Base-by-base conservation (phyloP, 2,329 filamentous ascomycete species). In the Chalara sp. region DNA sequence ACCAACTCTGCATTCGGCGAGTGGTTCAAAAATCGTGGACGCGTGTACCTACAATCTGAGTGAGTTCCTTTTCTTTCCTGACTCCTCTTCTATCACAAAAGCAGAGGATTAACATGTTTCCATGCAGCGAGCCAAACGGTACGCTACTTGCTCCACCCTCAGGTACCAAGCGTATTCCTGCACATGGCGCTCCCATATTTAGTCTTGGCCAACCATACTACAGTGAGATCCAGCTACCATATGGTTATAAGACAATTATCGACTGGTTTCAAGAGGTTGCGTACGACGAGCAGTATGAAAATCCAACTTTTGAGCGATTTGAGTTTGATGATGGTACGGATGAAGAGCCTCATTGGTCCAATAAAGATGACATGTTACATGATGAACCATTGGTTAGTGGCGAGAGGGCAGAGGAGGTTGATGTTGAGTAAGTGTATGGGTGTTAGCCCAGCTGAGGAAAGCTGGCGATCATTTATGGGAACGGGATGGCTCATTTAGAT, bases 181-280 rank as follows among this genome's bases (percentile, higher is more conserved):
- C 66, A 8, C 71, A 78, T 42, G 84, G 85, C 5, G 86, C 80
- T 56, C 85, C 86, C 5, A 76, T 82, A 54, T 86, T 85, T 66
- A 84, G 84, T n/a, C 78, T 83, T 1, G 84, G 84, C 4, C 80
- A 86, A 54, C 59, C 68, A 1, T 63, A 73, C 33, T 73, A 81
- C 60, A 70, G 70, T 6, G 87, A 95, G 65, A 71, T 73, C 37
- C 76, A 88, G 54, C 74, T 91, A 48, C 71, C 84, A 10, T 65
- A 64, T 8, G 76, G 78, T 0, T 76, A 80, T 55, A 59, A 63
- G 10, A 65, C 70, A 2, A 76, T 87, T 30, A 65, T 89, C 2
- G 65, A 70, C 39, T 90, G 83, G 75, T 71, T 90, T 35, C 69
- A 80, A 46, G 70, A 78, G 37, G 74, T 85, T 10, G 75, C 78